Conservation (phyloP, 768 basidiomycete genomes). For the Mycena capillaripes region DNA sequence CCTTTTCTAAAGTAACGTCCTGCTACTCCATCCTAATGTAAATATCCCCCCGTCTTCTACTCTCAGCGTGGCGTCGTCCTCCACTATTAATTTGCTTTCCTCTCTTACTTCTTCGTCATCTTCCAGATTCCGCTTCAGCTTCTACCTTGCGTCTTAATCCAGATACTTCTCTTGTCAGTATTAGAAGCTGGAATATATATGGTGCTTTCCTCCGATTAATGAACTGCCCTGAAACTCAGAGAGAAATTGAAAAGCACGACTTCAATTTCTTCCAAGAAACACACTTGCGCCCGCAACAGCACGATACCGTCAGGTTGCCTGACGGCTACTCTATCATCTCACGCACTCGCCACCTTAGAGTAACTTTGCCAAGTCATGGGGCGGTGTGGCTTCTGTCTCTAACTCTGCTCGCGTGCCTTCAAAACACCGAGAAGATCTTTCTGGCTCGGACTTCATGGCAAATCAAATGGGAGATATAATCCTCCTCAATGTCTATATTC, state of each 20-base stretch:
- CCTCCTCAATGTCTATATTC: not conserved
- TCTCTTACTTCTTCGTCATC: not conserved
- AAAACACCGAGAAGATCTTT: too few relatives aligned
- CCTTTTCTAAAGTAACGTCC: not conserved
- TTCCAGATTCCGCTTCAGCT: not conserved
- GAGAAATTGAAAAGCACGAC: too few relatives aligned
- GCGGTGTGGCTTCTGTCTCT: too few relatives aligned
- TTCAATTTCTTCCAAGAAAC: too few relatives aligned
- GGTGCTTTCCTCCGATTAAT: not conserved
- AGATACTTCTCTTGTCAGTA: not conserved
- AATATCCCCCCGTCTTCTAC: not conserved
- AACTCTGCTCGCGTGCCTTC: too few relatives aligned
- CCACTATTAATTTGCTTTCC: not conserved
- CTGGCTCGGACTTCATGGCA: not conserved
- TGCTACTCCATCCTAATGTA: not conserved
- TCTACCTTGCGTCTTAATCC: not conserved
- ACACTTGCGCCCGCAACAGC: too few relatives aligned
- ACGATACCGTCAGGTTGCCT: too few relatives aligned
- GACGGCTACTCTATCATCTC: too few relatives aligned
- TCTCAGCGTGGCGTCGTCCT: not conserved
- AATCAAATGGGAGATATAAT: conserved; percentile 1
- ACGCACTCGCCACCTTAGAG: too few relatives aligned
- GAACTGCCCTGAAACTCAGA: not conserved
- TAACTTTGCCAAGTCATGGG: too few relatives aligned
- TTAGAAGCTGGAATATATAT: conserved; percentile 9